phyloP scores from a whole-genome alignment of 805 yeast genomes.

The Metschnikowia proteae region DNA sequence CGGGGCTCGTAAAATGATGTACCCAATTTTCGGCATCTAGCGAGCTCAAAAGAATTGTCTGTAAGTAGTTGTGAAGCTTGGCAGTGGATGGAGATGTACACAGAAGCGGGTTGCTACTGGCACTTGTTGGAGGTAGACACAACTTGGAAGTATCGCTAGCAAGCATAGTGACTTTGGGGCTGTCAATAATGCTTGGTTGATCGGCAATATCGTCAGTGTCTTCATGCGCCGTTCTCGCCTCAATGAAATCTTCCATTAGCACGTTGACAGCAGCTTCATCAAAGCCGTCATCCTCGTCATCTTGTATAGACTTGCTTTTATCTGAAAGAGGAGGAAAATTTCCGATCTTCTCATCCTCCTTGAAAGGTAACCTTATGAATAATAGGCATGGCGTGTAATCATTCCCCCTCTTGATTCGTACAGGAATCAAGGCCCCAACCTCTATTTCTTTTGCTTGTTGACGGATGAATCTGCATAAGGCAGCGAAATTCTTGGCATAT shows the following conservation, averaged over 20 bases:
- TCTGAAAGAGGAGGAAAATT: conserved; percentile 36
- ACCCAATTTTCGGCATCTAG: conserved; percentile 10
- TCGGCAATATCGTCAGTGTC: neutral
- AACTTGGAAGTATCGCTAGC: conserved; percentile 17
- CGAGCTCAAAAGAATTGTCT: conserved; percentile 9
- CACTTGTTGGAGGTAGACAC: conserved; percentile 10
- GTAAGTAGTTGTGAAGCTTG: conserved; percentile 21
- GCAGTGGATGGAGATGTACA: conserved; percentile 31
- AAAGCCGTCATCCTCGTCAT: neutral
- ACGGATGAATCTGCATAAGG: conserved; percentile 62
- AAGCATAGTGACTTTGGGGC: conserved; percentile 18
- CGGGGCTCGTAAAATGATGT: conserved; percentile 8
- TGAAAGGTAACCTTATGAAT: conserved; percentile 59
- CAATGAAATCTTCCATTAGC: conserved; percentile 34
- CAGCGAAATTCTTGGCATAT: conserved; percentile 43
- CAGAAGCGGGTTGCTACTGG: conserved; percentile 18
- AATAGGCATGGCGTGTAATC: conserved; percentile 39
- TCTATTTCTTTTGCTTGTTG: conserved; percentile 45
- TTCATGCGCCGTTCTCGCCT: conserved; percentile 18
- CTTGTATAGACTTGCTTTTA: neutral
- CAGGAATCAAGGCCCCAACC: conserved; percentile 54
- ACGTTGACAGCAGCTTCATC: conserved; percentile 9
- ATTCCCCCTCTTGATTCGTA: conserved; percentile 8
- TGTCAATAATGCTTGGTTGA: conserved; percentile 6
- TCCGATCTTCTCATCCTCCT: conserved; percentile 69